Evolutionary conservation across 495 filamentous ascomycete species (phyloP), one percentile per base, ranked within the genome.

Genomic region (Rhizodiscina lignyota): DNA sequence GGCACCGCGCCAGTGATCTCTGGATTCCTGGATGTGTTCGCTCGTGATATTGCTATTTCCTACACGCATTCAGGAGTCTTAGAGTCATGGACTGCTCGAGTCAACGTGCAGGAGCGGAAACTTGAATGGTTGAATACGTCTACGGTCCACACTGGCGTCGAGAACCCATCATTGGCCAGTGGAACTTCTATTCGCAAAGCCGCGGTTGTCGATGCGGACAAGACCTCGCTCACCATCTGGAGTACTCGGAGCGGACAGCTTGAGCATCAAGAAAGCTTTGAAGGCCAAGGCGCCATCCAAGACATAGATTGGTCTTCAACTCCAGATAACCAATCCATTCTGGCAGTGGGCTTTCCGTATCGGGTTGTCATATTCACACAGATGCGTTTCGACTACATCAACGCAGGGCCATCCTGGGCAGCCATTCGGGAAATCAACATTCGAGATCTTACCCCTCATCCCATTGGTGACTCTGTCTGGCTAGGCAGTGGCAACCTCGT

Each of bases 271-370:
- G 70, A 84, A 38, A 64, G 71, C 29, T 89, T 83, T 44, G 70
- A 77, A 38, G 60, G 64, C 16, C 62, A 74, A 39, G 82, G 91
- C 39, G 67, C 67, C 12, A 86, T 96, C 22, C 67, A 73, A 42
- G 87, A 94, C 48, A 66, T 94, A 5, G 85, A 94, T 49, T 96
- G 87, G 87, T 87, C 86, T 1, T 86, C 81, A 5, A 94, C 87
- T 0, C 84, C 87, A 0, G 84, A 92, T 45, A 73, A 70, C 43
- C 87, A 94, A 51, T 87, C 83, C 2, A 82, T 96, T 38, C 68
- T 96, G 10, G 82, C 87, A 5, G 82, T 94, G 23, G 86, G 87
- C 4, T 94, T 94, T 50, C 74, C 77, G 10, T 79, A 87, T 43
- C 71, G 78, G 35, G 78, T 96, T 16, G 50, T 89, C 19, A 63